Base-by-base conservation (phyloP, 495 filamentous ascomycete species). In the Penicillium samsonianum region DNA sequence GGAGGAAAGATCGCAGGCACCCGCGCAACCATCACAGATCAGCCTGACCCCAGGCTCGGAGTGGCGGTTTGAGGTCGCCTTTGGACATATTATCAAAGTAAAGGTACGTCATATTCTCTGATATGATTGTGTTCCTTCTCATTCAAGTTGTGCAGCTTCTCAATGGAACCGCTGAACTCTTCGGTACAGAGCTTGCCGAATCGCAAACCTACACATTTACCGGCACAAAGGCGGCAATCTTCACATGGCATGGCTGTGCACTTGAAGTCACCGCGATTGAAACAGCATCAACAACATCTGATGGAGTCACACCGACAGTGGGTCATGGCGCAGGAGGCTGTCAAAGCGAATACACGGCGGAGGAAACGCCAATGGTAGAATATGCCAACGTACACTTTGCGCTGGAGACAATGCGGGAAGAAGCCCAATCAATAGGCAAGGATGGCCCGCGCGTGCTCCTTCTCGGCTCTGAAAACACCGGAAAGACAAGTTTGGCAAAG, bases 41-140 rank as follows among this genome's bases (percentile, higher is more conserved):
- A 66, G 49, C 46, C 65, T 87, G 53, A 67, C 71, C 22, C 71
- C 76, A 22, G 77, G 77, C 43, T 79, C 80, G 4, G 94, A 98
- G 81, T 98, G 90, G 87, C 84, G 94, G 55, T 98, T 98, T 78
- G 89, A 96, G 65, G 89, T 95, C 28, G 82, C 88, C 25, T 87
- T 85, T 67, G 80, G 80, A 11, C 77, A 80, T 17, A 83, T 77
- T 17, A 73, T 92, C 38, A 78, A 81, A 62, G 80, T 87, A 50
- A 87, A 82, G 71, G 86, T 86, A 69, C 37, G 72, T 68, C 22
- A 30, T 35, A 19, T 11, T n/a, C 14, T 17, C 26, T 3, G 20
- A 40, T 33, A 4, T 20, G 9, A 47, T 51, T 8, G n/a, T 19
- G 41, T 31, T 43, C n/a, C 16, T 11, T 17, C 61, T 65, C 47